Evolutionary conservation across 2,329 filamentous ascomycete species (phyloP), one percentile per base, ranked within the genome.

Genomic region (Phyllosticta capitalensis): DNA sequence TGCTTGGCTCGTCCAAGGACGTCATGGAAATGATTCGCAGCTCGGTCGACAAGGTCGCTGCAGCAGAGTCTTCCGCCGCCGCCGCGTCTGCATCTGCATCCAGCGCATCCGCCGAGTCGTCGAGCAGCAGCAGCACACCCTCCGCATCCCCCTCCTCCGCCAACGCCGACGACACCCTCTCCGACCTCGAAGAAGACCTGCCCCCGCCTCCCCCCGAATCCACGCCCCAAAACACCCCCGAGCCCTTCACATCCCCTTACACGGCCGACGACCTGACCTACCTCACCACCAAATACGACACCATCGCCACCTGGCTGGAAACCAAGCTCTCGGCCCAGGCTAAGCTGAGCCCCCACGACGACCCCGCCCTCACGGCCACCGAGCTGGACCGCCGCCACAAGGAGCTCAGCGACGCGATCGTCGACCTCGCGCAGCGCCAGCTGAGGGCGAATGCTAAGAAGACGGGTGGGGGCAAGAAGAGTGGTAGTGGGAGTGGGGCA

Each of bases 361-460:
- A 97, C 64, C 89, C 90, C 0, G 85, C 86, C 6, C 78, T 96
- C 9, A 80, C 87, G 0, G 77, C 85, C 64, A 85, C 86, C 68
- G 92, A 96, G 26, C 73, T 96, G 28, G 77, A 84, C 61, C 79
- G 78, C 22, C 87, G 87, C 72, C 81, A 85, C 17, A 83, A 85
- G 66, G 83, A 88, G 70, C 80, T 97, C 6, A 84, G 87, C 69
- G 85, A 88, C 69, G 82, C 80, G 4, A 83, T 84, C 65, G 81
- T 87, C 70, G 83, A 90, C 22, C 79, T 92, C 54, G 81, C 90
- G 58, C 83, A 87, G 77, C 87, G 85, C 77, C 83, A 83, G 59
- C 82, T 87, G 66, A 80, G 81, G 65, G 33, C 49, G 49, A 66
- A 61, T 61, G 56, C 62, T 48, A 62, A 72, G 72, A 56, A 56